Conservation (phyloP, 352 stramenopile genomes). For the Pythium brachiatum region DNA sequence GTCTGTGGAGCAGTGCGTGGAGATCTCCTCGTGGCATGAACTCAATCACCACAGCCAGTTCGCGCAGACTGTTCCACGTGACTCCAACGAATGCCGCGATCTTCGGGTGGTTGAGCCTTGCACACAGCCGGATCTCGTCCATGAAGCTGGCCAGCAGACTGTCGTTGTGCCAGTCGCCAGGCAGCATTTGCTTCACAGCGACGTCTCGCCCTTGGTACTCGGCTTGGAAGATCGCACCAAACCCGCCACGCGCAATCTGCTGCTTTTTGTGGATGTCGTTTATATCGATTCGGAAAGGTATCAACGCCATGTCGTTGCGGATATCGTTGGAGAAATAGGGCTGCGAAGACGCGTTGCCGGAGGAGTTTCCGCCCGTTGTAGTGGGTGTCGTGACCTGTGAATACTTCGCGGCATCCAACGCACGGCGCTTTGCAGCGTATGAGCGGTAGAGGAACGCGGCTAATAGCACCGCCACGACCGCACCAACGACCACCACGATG, state of each 20-base stretch:
- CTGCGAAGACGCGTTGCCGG: too few species aligned
- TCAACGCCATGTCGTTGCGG: too few species aligned
- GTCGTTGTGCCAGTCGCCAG: constrained; percentile 14
- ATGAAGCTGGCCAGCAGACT: constrained; percentile 20
- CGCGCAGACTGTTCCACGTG: constrained; percentile 23
- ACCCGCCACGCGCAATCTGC: constrained; percentile 1
- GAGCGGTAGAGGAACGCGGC: too few species aligned
- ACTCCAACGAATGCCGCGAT: constrained; percentile 30
- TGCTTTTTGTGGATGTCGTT: too few species aligned
- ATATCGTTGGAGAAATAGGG: too few species aligned
- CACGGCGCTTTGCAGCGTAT: too few species aligned
- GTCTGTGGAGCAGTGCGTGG: constrained; percentile 9
- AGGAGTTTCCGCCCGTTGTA: too few species aligned
- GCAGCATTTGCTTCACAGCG: constrained; percentile 20
- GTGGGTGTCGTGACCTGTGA: too few species aligned
- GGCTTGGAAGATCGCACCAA: constrained; percentile 1
- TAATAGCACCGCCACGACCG: too few species aligned
- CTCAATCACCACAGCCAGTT: constrained; percentile 30
- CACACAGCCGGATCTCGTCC: constrained; percentile 33
- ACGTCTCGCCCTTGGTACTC: constrained; percentile 1
- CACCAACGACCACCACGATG: too few species aligned
- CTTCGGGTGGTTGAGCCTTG: constrained; percentile 29
- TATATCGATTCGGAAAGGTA: too few species aligned
- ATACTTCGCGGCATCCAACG: too few species aligned
- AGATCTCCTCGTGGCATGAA: constrained; percentile 29